These are phyloP conservation scores for Quercus gilva DNA, from an alignment of 306 rosid genomes.

Conservation along the genomic window DNA sequence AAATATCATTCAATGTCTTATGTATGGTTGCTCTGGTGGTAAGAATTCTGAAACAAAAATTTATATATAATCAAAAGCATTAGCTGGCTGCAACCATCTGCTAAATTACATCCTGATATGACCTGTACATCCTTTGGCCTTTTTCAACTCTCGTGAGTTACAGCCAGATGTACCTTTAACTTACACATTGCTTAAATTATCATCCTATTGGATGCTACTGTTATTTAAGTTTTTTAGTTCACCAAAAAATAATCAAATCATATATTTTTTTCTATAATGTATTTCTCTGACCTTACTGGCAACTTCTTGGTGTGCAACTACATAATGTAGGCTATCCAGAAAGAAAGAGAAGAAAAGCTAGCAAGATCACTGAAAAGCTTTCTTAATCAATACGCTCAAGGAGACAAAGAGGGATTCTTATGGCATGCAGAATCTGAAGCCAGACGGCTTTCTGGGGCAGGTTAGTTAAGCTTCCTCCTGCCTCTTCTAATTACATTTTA, in stretches of 20 bases:
- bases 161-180: not conserved
- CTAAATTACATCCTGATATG: not conserved
- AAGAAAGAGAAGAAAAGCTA: constrained; percentile 89
- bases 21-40: not conserved
- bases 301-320: constrained; percentile 13
- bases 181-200: not conserved
- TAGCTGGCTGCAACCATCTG: not conserved
- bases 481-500: not conserved
- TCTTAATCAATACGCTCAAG: constrained; percentile 66
- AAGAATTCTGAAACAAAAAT: not conserved
- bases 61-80: not conserved
- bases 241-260: not conserved
- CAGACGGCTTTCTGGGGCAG: constrained; percentile 76
- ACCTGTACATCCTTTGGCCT: not conserved
- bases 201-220: not conserved
- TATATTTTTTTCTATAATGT: not conserved
- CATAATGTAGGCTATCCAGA: constrained; percentile 64
- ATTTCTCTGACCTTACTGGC: constrained; percentile 5
- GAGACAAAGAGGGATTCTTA: constrained; percentile 71
- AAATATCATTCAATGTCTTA: not conserved
- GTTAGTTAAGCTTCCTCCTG: constrained; percentile 33
- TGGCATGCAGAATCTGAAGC: constrained; percentile 78
- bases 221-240: not conserved
- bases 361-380: constrained; percentile 55
- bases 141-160: not conserved